A percentile compares a stretch with the other conserved stretches of the same genome.
phyloP scores from a whole-genome alignment of 2,329 filamentous ascomycete genomes.

The Neonectria faginata region DNA sequence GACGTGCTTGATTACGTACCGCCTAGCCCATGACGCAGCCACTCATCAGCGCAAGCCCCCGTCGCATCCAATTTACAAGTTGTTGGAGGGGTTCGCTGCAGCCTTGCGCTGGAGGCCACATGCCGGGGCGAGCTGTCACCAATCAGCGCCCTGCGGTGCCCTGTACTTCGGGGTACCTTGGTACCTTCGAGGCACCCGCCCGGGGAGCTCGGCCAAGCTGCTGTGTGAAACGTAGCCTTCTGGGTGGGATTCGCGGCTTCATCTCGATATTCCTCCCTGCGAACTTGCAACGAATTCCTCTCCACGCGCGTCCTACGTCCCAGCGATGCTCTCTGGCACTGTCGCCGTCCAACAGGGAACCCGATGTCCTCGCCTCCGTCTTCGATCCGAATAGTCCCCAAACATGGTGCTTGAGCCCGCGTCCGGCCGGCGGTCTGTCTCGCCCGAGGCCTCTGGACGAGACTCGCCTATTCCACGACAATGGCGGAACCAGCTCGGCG shows the following conservation, averaged over 20 bases:
- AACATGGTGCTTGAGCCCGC: slow-evolving; percentile 74
- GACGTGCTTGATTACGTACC: slow-evolving; percentile 23
- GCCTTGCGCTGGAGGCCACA: slow-evolving; percentile 43
- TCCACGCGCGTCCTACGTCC: slow-evolving; percentile 17
- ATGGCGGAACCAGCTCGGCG: slow-evolving; percentile 81
- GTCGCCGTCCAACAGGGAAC: slow-evolving; percentile 29
- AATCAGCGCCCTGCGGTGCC: slow-evolving; percentile 34
- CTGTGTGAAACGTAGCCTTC: slow-evolving; percentile 46
- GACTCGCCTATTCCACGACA: slow-evolving; percentile 80
- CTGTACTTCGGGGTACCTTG: slow-evolving; percentile 21
- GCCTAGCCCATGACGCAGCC: slow-evolving; percentile 27
- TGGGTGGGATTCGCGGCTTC: slow-evolving; percentile 37
- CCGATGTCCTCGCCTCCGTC: slow-evolving; percentile 38
- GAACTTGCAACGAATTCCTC: slow-evolving; percentile 24
- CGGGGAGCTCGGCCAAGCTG: slow-evolving; percentile 29
- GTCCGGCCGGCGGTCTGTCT: slow-evolving; percentile 69
- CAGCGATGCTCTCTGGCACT: slow-evolving; percentile 36
- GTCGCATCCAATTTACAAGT: slow-evolving; percentile 10
- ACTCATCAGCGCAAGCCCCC: slow-evolving; percentile 10
- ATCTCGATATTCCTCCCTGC: slow-evolving; percentile 33
- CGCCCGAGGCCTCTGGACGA: slow-evolving; percentile 86
- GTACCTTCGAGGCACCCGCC: slow-evolving; percentile 32
- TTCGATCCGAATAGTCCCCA: slow-evolving; percentile 40
- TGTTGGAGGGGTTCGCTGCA: slow-evolving; percentile 41
- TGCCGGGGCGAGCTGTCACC: slow-evolving; percentile 32